phyloP scores from a whole-genome alignment of 352 stramenopile species.

The Pythium grandisporangium region DNA sequence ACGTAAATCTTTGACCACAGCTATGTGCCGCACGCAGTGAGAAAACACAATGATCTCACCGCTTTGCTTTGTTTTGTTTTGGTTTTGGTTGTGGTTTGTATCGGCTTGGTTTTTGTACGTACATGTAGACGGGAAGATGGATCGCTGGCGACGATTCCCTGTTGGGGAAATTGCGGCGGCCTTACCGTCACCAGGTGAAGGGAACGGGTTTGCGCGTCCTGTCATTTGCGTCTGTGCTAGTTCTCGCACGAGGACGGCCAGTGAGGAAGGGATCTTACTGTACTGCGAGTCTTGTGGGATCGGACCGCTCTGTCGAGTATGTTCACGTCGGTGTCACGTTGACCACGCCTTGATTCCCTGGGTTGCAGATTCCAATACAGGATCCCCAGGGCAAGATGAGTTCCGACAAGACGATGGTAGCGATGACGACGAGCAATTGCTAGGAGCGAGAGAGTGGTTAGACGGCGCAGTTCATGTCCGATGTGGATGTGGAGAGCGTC shows the following conservation, averaged over 20 bases:
- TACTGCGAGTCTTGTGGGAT: slow-evolving; percentile 32
- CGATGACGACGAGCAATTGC: too few species aligned
- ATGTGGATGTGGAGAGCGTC: slow-evolving; percentile 1
- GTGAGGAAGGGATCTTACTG: slow-evolving; percentile 31
- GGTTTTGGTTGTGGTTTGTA: background rate
- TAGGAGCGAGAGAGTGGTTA: too few species aligned
- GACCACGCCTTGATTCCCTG: slow-evolving; percentile 16
- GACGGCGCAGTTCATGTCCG: too few species aligned
- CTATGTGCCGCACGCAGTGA: too few species aligned
- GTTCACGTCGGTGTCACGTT: slow-evolving; percentile 36
- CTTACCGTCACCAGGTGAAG: slow-evolving; percentile 10
- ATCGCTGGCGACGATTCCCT: slow-evolving; percentile 62
- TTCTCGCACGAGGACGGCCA: slow-evolving; percentile 16
- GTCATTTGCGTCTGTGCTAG: slow-evolving; percentile 12
- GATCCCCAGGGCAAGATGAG: background rate
- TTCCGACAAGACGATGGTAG: too few species aligned
- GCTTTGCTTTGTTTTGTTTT: slow-evolving; percentile 5
- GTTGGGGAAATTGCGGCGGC: slow-evolving; percentile 16
- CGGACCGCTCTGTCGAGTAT: slow-evolving; percentile 38
- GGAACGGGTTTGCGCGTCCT: too few species aligned
- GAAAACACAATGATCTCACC: background rate
- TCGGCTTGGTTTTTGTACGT: background rate
- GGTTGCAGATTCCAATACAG: background rate
- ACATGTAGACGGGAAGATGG: slow-evolving; percentile 20
- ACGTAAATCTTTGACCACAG: slow-evolving; percentile 3